Conservation (phyloP, 2,329 filamentous ascomycete genomes). For the Fusarium oxysporum region DNA sequence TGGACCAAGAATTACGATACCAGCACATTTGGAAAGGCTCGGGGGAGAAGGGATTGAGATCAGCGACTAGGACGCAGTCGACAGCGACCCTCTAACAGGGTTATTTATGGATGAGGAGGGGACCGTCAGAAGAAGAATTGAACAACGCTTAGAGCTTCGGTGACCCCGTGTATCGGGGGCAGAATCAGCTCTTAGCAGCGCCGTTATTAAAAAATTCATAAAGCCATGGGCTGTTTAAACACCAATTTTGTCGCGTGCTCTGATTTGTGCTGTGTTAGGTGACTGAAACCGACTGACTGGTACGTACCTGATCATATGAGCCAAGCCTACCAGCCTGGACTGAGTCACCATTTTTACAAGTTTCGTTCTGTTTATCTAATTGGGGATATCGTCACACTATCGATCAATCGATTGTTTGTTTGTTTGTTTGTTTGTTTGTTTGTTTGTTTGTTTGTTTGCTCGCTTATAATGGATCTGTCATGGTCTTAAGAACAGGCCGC, state of each 20-base stretch:
- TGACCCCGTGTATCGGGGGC: conserved; percentile 37
- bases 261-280: conserved; percentile 26
- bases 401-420: conserved; percentile 36
- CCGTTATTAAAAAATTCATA: conserved; percentile 41
- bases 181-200: conserved; percentile 41
- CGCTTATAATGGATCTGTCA: conserved; percentile 40
- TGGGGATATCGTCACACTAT: background rate
- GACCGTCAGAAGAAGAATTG: conserved; percentile 15
- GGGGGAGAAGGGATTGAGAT: conserved; percentile 26
- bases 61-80: conserved; percentile 31
- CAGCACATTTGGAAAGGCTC: conserved; percentile 37
- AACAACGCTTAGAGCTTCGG: conserved; percentile 25
- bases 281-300: conserved; percentile 16
- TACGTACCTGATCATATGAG: conserved; percentile 24
- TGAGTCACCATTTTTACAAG: background rate
- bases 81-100: conserved; percentile 13
- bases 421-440: background rate
- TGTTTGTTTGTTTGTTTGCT: conserved; percentile 37
- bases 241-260: conserved; percentile 31
- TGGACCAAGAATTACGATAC: conserved; percentile 44
- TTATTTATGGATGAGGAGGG: conserved; percentile 6
- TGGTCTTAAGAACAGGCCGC: conserved; percentile 41
- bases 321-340: background rate
- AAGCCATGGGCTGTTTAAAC: conserved; percentile 43
- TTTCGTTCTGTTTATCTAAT: conserved; percentile 24